Percentiles rank a stretch among this genome's conserved stretches.
Evolutionary conservation across 2,329 filamentous ascomycete genomes (phyloP).

Genomic region (Neospermospora avenae): DNA sequence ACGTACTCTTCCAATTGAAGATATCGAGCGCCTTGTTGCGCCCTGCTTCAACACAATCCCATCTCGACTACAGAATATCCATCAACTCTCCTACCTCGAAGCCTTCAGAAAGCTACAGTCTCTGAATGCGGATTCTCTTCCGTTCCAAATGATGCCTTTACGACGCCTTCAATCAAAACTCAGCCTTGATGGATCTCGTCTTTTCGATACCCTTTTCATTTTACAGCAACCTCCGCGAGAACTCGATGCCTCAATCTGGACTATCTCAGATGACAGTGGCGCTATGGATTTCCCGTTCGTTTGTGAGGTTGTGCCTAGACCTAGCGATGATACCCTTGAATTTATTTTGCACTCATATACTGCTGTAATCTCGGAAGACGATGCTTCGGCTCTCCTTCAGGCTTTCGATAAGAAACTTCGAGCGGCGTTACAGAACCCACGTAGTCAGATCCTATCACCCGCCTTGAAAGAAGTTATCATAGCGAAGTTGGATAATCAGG

Average conservation of each 20-base stretch:
- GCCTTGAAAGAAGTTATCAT: conserved; percentile 24
- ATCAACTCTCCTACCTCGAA: conserved; percentile 41
- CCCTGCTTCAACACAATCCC: conserved; percentile 93
- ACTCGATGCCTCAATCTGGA: conserved; percentile 55
- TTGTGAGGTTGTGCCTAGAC: conserved; percentile 65
- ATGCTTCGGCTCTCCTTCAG: conserved; percentile 22
- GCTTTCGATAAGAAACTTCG: conserved; percentile 26
- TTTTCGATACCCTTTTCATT: conserved; percentile 81
- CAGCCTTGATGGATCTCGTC: conserved; percentile 43
- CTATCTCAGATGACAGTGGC: conserved; percentile 52
- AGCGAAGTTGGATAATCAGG: conserved; percentile 7
- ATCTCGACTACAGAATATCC: conserved; percentile 59
- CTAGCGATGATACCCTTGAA: conserved; percentile 48
- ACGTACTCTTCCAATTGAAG: conserved; percentile 62
- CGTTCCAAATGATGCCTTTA: conserved; percentile 72
- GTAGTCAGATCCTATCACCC: conserved; percentile 28
- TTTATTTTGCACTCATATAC: conserved; percentile 62
- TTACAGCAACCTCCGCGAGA: conserved; percentile 64
- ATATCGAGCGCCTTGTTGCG: conserved; percentile 70
- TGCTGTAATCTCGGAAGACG: conserved; percentile 35
- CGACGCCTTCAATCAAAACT: conserved; percentile 62
- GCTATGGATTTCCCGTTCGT: conserved; percentile 76
- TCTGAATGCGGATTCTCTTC: conserved; percentile 58
- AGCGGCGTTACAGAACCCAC: conserved; percentile 28
- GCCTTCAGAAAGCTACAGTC: conserved; percentile 32